Evolutionary conservation across 805 yeast genomes (phyloP), one percentile per base, ranked within the genome.

Genomic region (Saccharomycopsis vini): DNA sequence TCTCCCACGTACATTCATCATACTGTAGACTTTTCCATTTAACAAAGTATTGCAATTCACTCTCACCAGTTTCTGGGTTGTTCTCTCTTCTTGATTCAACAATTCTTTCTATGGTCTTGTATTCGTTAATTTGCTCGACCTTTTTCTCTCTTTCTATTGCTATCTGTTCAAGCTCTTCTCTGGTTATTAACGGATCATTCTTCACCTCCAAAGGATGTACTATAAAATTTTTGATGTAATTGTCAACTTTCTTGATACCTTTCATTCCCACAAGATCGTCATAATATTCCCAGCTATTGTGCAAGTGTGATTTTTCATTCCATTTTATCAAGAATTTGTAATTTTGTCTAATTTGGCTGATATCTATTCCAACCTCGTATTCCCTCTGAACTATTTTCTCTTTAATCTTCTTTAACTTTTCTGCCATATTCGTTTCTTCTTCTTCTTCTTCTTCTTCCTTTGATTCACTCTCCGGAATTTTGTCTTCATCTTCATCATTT

Each of bases 1-100:
- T 75, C 63, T 92, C 99, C 97, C 97, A 92, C 4, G 97, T 87
- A 47, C 95, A 86, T 54, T 85, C 95, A 62, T 94, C 97, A 58
- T 92, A 92, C 55, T 88, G 84, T 22, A 92, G 71, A 43, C 97
- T 73, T 58, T 79, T 81, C 98, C 98, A 92, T 62, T 92, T 92
- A 49, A 89, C 90, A 49, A 81, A 75, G 61, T 92, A 92, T 58
- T 80, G 81, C 50, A 92, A 68, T 44, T 73, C 79, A 19, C 81
- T 76, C 24, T 71, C 72, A 32, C 84, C 88, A 43, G 69, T 74
- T 10, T 78, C 88, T 28, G 68, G 67, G 6, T 58, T 46, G 12
- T 70, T 72, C 28, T 75, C 66, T 59, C 98, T 78, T 54, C 86
- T 85, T 42, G 89, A 78, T 46, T 86, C 88, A 28, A 90, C 88